Conservation (phyloP, 1,139 yeast genomes). For the Candida pseudoviswanathii region DNA sequence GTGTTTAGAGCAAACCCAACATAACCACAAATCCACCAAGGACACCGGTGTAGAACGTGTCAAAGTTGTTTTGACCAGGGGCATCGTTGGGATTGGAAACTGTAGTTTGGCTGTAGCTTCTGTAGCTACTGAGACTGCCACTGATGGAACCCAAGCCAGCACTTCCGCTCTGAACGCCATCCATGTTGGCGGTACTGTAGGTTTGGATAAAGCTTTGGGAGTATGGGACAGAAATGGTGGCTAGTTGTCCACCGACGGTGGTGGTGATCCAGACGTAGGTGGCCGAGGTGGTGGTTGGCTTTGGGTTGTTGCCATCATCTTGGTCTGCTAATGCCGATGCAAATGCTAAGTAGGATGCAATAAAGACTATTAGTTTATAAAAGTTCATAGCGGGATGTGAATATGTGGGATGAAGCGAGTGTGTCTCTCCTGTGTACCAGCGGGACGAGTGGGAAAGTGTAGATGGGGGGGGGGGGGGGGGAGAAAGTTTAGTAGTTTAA, state of each 20-base stretch:
- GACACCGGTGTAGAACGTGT: slow-evolving; percentile 10
- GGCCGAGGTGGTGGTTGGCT: slow-evolving; percentile 20
- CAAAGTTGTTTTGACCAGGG: slow-evolving; percentile 1
- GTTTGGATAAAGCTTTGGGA: slow-evolving; percentile 36
- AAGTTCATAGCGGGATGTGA: slow-evolving; percentile 1
- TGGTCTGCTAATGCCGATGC: slow-evolving; percentile 26
- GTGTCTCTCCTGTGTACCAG: not conserved
- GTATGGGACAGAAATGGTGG: slow-evolving; percentile 31
- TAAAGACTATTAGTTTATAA: slow-evolving; percentile 1
- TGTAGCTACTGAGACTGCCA: slow-evolving; percentile 37
- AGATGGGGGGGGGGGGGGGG: not conserved
- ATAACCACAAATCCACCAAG: slow-evolving; percentile 10
- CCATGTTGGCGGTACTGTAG: slow-evolving; percentile 23
- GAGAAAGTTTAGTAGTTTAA: not conserved
- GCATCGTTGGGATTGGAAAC: slow-evolving; percentile 14
- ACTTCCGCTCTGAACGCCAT: slow-evolving; percentile 25
- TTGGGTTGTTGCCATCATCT: slow-evolving; percentile 20
- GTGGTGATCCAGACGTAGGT: slow-evolving; percentile 37
- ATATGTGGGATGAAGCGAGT: not conserved
- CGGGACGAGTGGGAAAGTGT: no score
- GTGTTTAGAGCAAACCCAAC: slow-evolving; percentile 11
- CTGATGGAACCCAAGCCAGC: slow-evolving; percentile 41
- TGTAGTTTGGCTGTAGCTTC: slow-evolving; percentile 36
- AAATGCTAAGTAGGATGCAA: slow-evolving; percentile 12
- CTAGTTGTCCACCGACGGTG: slow-evolving; percentile 32